These are phyloP conservation scores for Omphalotus olearius DNA, from an alignment of 1,284 basidiomycete species.

Conservation along the genomic window DNA sequence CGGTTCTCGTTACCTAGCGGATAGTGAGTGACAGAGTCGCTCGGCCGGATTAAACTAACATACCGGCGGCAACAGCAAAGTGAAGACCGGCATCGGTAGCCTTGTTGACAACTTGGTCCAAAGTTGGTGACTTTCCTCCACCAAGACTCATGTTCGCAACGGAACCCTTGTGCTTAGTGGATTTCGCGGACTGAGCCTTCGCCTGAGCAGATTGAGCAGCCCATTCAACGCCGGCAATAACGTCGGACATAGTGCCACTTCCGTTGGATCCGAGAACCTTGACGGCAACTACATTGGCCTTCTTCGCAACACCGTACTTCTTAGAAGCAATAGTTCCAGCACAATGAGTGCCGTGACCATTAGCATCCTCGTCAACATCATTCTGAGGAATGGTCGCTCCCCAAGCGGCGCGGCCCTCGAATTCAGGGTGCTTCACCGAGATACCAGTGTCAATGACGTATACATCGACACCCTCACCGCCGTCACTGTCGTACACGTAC, in stretches of 20 bases:
- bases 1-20: conserved; percentile 58
- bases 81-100: conserved; percentile 86
- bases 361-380: conserved; percentile 74
- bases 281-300: conserved; percentile 89
- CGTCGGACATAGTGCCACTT: conserved; percentile 94
- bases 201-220: conserved; percentile 64
- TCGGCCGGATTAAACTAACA: conserved; percentile 20
- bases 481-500: conserved; percentile 75
- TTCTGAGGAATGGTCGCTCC: conserved; percentile 79
- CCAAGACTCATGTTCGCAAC: conserved; percentile 99
- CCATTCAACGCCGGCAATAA: conserved; percentile 85
- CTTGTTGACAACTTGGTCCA: conserved; percentile 84
- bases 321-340: conserved; percentile 78
- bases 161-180: conserved; percentile 85
- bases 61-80: conserved; percentile 93
- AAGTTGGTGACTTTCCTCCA: conserved; percentile 87
- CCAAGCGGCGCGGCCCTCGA: conserved; percentile 84
- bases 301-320: conserved; percentile 93
- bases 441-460: conserved; percentile 86
- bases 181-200: conserved; percentile 62
- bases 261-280: conserved; percentile 96
- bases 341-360: conserved; percentile 78
- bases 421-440: conserved; percentile 84
- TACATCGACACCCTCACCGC: conserved; percentile 91
- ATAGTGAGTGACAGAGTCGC: conserved; percentile 4